Conservation (phyloP, 345 rosid genomes). For the Pseudoturritis turrita region DNA sequence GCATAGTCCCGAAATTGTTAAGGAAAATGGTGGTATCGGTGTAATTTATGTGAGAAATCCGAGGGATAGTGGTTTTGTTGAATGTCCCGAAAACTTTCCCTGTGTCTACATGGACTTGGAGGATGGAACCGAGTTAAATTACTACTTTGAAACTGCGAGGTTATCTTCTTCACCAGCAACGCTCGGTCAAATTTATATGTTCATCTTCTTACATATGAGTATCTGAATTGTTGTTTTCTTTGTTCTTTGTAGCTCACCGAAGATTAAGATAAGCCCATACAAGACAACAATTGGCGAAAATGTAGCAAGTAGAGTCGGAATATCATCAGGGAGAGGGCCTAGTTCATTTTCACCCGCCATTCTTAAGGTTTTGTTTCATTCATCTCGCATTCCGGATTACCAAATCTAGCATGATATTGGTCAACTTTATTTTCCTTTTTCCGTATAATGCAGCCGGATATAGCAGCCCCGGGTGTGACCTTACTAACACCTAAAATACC, state of each 20-base stretch:
- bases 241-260: background rate
- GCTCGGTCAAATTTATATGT: background rate
- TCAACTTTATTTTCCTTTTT: background rate
- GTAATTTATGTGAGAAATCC: background rate
- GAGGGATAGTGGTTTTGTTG: background rate
- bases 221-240: background rate
- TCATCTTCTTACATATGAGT: background rate
- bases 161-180: background rate
- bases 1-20: background rate
- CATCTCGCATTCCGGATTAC: background rate
- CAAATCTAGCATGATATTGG: background rate
- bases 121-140: background rate
- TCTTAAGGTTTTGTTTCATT: conserved; percentile 15
- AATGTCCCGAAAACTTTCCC: conserved; percentile 9
- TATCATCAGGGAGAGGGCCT: conserved; percentile 17
- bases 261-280: conserved; percentile 13
- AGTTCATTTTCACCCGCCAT: conserved; percentile 12
- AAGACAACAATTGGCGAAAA: background rate
- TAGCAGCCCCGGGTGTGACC: conserved; percentile 13
- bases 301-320: conserved; percentile 3
- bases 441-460: conserved; percentile 19
- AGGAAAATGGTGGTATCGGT: conserved; percentile 4
- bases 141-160: background rate
- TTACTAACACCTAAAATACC: conserved; percentile 16
- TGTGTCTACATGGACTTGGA: conserved; percentile 4